Base-by-base conservation (phyloP, 2,329 filamentous ascomycete species). In the Pleomassaria siparia region DNA sequence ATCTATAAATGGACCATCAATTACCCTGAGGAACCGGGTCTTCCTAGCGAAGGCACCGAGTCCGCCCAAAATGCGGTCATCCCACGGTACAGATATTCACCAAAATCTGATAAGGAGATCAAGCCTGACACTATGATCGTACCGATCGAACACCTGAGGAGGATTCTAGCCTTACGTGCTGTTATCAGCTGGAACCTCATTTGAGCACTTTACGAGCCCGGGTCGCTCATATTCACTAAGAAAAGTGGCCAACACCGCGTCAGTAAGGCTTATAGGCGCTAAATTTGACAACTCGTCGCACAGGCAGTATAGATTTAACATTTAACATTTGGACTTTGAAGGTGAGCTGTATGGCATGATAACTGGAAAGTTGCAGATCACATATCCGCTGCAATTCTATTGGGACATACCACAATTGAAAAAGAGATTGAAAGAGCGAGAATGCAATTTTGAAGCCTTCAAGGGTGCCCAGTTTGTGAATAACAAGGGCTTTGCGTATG, bases 161-260 rank as follows among this genome's bases (percentile, higher is more conserved):
- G 73, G 2, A 75, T 81, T 3, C 73, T 88, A 0, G 72, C 71
- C 10, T n/a, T n/a, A n/a, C 87, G 86, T 25, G 89, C 89, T 8
- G 83, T 90, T 36, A 95, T 95, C 65, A 95, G 89, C 0, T 96
- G 91, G 58, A 89, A 96, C 48, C 79, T 95, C 2, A 76, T 95
- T 1, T 95, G 91, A 90, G 89, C 90, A 0, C 73, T 96, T 2
- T 95, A 88, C 80, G 95, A 94, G 63, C 91, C 91, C 0, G 88
- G 90, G 59, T 90, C 88, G 0, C 81, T 95, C 16, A 86, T 84
- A 1, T 92, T 87, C 65, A 76, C 86, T 0, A 82, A 83, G 0
- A 92, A 88, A 0, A 95, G 95, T 53, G 87, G 87, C 3, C 84
- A 83, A 26, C 73, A 78, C 12, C 91, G 88, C 66, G 84, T 92